Evolutionary conservation across 345 rosid species (phyloP), one percentile per base, ranked within the genome.

Genomic region (Hibiscus tridactylites): DNA sequence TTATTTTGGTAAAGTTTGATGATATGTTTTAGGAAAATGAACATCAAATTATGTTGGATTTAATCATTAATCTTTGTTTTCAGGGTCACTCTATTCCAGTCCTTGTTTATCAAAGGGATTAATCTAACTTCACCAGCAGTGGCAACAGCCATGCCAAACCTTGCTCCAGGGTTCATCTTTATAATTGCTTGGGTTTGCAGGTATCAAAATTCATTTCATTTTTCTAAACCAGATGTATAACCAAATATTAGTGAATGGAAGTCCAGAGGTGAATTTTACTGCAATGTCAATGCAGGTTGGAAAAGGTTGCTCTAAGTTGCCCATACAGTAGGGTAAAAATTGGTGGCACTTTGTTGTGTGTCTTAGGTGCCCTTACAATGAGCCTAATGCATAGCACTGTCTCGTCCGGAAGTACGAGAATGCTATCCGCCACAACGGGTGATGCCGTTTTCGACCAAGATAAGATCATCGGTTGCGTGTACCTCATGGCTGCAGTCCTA

Each of bases 141-240:
- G 80, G 99, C 98, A 10, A 92, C 98, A 54, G 96, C 99, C 60
- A 96, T 96, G 99, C 96, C 96, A 47, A 96, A 96, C 79, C 91
- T 96, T 19, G 88, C 91, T 75, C 99, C 99, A 0, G 98, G 90
- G 50, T 75, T 96, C 28, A 91, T 92, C 69, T 96, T 96, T 70
- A 61, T 86, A 68, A 96, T 92, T 57, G 98, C 98, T 46, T 96
- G 99, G 98, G 68, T 77, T 74, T 72, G 80, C 61, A 85, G 96
- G 96, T 92, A 82, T 28, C 26, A 24, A 64, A 65, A 33, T 9
- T 54, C 13, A 6, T 28, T 60, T 26, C 33, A 4, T 6, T 19
- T 7, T 42, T 53, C 8, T 16, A 7, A 47, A 66, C 3, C 33
- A 26, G 37, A 66, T 16, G 19, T 31, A 28, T 26, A n/a, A 68